Evolutionary conservation across 2,329 filamentous ascomycete genomes (phyloP).

Genomic region (Fusarium poae): DNA sequence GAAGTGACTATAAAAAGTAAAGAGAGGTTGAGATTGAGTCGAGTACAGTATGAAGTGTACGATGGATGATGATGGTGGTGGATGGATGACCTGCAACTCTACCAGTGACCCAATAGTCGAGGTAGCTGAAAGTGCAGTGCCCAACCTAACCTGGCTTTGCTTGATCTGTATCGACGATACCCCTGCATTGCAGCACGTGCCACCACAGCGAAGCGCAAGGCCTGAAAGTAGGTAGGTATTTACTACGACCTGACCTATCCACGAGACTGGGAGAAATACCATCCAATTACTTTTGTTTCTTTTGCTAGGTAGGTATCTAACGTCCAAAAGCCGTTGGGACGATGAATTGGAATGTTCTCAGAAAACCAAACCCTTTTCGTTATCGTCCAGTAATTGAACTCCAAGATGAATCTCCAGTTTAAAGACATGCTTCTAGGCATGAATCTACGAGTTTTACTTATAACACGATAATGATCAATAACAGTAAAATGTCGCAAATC

Average conservation of each 20-base stretch:
- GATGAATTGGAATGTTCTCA: background rate
- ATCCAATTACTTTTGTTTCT: background rate
- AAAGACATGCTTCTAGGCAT: background rate
- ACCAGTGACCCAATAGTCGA: constrained; percentile 25
- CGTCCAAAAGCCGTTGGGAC: constrained; percentile 1
- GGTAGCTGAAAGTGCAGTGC: constrained; percentile 24
- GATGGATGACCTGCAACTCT: constrained; percentile 21
- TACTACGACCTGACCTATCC: too few relatives aligned
- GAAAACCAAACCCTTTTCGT: background rate
- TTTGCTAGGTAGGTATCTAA: background rate
- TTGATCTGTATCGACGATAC: constrained; percentile 28
- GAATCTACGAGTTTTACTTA: background rate
- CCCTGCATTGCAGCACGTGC: constrained; percentile 49
- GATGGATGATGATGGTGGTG: constrained; percentile 30
- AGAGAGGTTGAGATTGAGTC: constrained; percentile 6
- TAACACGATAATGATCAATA: background rate
- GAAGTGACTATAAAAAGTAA: constrained; percentile 8
- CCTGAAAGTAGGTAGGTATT: too few relatives aligned
- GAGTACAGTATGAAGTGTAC: constrained; percentile 4
- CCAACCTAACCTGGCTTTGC: constrained; percentile 8
- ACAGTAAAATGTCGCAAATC: background rate
- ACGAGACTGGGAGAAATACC: background rate
- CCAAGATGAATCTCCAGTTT: background rate
- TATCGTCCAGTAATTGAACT: background rate
- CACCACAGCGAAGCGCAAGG: constrained; percentile 31